These are phyloP conservation scores for Chlamydomonas sphaeroides DNA, from an alignment of 139 green algal genomes.

Conservation along the genomic window DNA sequence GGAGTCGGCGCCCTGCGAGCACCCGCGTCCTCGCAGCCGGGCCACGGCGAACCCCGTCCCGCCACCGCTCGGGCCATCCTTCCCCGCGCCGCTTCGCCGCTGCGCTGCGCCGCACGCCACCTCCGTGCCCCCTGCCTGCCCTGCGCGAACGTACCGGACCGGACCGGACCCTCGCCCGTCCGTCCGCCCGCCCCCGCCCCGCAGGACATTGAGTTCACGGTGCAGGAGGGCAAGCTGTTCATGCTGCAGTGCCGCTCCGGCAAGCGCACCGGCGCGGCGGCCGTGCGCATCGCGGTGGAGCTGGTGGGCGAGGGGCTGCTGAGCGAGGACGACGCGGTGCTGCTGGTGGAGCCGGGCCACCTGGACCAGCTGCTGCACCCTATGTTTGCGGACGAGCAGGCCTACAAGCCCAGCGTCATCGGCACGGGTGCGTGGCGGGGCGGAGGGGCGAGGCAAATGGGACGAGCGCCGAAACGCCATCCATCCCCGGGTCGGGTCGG, in stretches of 20 bases:
- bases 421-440: conserved; percentile 8
- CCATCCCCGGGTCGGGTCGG: too few relatives aligned
- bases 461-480: too few relatives aligned
- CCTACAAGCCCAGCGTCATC: conserved; percentile 52
- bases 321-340: conserved; percentile 49
- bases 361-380: conserved; percentile 93
- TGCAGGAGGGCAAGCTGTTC: conserved; percentile 87
- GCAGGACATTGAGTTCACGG: conserved; percentile 94
- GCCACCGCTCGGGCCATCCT: too few relatives aligned
- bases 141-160: too few relatives aligned
- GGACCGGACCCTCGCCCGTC: too few relatives aligned
- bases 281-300: conserved; percentile 83
- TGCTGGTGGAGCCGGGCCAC: conserved; percentile 85
- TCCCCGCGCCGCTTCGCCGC: too few relatives aligned
- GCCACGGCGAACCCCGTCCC: too few relatives aligned
- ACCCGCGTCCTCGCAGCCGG: too few relatives aligned
- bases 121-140: too few relatives aligned
- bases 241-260: conserved; percentile 89
- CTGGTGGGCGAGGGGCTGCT: conserved; percentile 74
- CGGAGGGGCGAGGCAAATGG: too few relatives aligned
- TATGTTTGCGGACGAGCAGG: conserved; percentile 74
- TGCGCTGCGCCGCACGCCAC: too few relatives aligned
- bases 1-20: too few relatives aligned
- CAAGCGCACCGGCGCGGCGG: conserved; percentile 85
- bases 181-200: not conserved